phyloP scores from a whole-genome alignment of 257 asterid genomes.

The Mitragyna speciosa region DNA sequence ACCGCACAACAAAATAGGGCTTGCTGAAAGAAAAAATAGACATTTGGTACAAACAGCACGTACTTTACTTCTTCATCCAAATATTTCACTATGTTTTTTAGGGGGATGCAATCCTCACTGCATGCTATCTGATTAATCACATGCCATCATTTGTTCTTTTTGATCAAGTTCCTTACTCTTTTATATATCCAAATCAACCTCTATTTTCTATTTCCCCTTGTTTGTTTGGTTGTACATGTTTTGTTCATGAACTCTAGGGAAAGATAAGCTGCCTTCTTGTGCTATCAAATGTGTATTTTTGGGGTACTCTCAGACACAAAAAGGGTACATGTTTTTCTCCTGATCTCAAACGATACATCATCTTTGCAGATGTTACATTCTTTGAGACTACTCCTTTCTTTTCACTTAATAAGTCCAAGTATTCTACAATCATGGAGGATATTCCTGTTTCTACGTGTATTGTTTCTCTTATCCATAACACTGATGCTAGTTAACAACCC shows the following conservation, averaged over 20 bases:
- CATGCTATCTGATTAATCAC: constrained; percentile 5
- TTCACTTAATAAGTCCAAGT: neutral
- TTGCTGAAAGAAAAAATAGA: neutral
- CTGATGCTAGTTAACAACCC: neutral
- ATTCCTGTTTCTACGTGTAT: neutral
- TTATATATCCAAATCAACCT: neutral
- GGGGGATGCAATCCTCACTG: constrained; percentile 8
- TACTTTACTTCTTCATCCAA: constrained; percentile 11
- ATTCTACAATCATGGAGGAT: neutral
- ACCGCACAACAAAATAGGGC: constrained; percentile 11
- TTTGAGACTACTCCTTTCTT: neutral
- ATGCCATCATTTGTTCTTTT: constrained; percentile 8
- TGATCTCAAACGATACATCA: neutral
- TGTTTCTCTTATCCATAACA: neutral
- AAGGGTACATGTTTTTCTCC: neutral
- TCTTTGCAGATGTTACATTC: neutral
- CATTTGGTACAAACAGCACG: neutral
- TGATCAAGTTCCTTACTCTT: constrained; percentile 1
- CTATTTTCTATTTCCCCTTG: neutral
- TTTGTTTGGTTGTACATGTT: neutral
- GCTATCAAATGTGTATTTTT: constrained; percentile 1
- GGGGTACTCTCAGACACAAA: neutral
- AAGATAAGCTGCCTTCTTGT: neutral
- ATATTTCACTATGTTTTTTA: neutral
- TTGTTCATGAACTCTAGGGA: neutral